phyloP scores from a whole-genome alignment of 106 monocot species.

The Xerophyta viscosa region DNA sequence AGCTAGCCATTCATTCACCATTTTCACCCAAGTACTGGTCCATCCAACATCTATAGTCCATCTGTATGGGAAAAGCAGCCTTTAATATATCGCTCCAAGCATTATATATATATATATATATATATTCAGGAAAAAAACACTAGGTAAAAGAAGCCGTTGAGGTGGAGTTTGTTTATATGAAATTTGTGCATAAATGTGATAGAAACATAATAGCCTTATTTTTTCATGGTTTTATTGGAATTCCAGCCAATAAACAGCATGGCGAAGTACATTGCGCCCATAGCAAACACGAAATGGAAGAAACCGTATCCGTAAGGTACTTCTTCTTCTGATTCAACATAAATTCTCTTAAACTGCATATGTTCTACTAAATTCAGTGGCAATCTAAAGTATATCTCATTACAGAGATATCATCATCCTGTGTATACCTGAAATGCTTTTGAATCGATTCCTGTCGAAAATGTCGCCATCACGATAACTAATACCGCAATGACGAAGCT shows the following conservation, averaged over 20 bases:
- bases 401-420: too few relatives aligned
- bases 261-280: conserved; percentile 87
- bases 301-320: conserved; percentile 93
- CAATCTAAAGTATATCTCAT: not conserved
- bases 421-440: conserved; percentile 60
- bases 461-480: conserved; percentile 76
- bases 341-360: conserved; percentile 53
- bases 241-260: conserved; percentile 94
- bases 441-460: conserved; percentile 80
- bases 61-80: conserved; percentile 25
- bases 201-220: conserved; percentile 39
- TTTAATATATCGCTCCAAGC: too few relatives aligned
- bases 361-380: not conserved
- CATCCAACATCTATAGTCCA: conserved; percentile 98
- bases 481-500: conserved; percentile 81
- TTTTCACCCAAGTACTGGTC: conserved; percentile 86
- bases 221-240: conserved; percentile 50
- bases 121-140: too few relatives aligned
- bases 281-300: conserved; percentile 90
- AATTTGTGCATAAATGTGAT: too few relatives aligned
- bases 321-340: conserved; percentile 50
- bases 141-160: too few relatives aligned
- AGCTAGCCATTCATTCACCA: conserved; percentile 86
- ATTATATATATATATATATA: too few relatives aligned
- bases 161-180: too few relatives aligned